Base-by-base conservation (phyloP, 768 basidiomycete genomes). In the Serendipita sp. region DNA sequence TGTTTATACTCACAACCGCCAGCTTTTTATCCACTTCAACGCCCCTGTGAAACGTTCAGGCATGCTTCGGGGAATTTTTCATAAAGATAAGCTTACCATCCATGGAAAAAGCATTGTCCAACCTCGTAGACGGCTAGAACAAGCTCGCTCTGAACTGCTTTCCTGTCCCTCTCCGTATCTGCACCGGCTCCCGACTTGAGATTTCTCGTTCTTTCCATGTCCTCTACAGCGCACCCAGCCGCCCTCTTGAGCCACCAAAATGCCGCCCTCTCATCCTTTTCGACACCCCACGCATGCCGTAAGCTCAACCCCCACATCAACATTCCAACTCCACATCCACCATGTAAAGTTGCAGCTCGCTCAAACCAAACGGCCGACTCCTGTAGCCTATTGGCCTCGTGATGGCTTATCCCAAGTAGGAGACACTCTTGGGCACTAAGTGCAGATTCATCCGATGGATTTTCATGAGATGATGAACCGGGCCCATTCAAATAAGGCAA, bases 91-190 rank as follows among this genome's bases (percentile, higher is more conserved):
- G 40, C 37, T 40, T 13, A 40, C 91, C 91, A 94, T 1, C 91
- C 92, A 62, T 91, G 88, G 71, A 88, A 88, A 74, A 92, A 95
- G 71, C 89, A 91, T 72, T 91, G 88, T 0, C 89, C 92, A 3
- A 94, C 89, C 74, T 94, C 92, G 70, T 92, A 90, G 52, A 94
- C 87, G 0, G 92, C 90, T 23, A 94, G 77, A 18, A 92, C 85
- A 13, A 95, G 80, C 72, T 94, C 91, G 27, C 78, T 82, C 83
- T 91, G 62, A 13, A 50, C 81, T 0, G 80, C 82, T 50, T 74
- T 76, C 4, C 74, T 72, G 64, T 86, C 83, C 50, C 78, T 63
- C 63, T 70, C 67, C 44, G 64, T 63, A 34, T 69, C 68, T 37
- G 65, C 8, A 67, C 43, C 18, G 18, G 18, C 62, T 4, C 44